Percentiles rank a stretch among this genome's conserved stretches.
These are phyloP conservation scores for Lasiosphaeria ovina DNA, from an alignment of 495 filamentous ascomycete species.

Conservation along the genomic window DNA sequence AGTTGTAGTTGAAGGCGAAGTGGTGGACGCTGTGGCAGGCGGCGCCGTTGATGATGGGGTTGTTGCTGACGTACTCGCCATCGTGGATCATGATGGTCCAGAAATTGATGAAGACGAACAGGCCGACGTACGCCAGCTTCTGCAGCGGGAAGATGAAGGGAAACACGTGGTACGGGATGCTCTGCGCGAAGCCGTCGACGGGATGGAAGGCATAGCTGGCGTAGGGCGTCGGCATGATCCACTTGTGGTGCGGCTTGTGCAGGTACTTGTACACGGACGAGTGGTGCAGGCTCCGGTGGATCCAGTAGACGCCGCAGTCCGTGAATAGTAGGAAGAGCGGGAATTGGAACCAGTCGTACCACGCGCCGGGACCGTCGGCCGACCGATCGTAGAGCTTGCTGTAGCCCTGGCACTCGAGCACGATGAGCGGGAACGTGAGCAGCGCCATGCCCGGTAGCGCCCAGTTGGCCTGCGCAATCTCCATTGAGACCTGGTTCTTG, in stretches of 20 bases:
- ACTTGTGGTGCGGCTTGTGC: constrained; percentile 98
- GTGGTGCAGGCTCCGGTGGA: constrained; percentile 87
- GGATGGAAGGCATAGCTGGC: constrained; percentile 95
- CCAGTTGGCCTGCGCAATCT: constrained; percentile 74
- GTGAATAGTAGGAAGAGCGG: constrained; percentile 91
- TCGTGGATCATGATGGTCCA: constrained; percentile 99
- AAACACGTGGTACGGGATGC: constrained; percentile 89
- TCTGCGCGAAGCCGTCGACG: constrained; percentile 88
- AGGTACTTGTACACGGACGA: constrained; percentile 79
- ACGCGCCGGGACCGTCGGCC: constrained; percentile 66
- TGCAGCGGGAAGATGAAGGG: constrained; percentile 92
- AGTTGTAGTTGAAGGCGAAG: constrained; percentile 98
- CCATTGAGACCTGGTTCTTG: constrained; percentile 85
- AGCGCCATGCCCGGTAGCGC: constrained; percentile 82
- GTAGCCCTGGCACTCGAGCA: constrained; percentile 80
- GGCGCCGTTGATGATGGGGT: constrained; percentile 86
- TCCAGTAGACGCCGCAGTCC: constrained; percentile 92
- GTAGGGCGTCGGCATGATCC: constrained; percentile 97
- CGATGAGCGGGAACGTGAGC: constrained; percentile 78
- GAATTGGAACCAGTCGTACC: constrained; percentile 84
- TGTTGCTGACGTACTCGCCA: constrained; percentile 90
- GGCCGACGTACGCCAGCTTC: constrained; percentile 79
- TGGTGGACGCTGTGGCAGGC: constrained; percentile 85
- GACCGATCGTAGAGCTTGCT: constrained; percentile 81
- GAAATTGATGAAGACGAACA: constrained; percentile 92